Evolutionary conservation across 202 grass and related monocot species (phyloP), one percentile per base, ranked within the genome.

Genomic region (Digitaria exilis): DNA sequence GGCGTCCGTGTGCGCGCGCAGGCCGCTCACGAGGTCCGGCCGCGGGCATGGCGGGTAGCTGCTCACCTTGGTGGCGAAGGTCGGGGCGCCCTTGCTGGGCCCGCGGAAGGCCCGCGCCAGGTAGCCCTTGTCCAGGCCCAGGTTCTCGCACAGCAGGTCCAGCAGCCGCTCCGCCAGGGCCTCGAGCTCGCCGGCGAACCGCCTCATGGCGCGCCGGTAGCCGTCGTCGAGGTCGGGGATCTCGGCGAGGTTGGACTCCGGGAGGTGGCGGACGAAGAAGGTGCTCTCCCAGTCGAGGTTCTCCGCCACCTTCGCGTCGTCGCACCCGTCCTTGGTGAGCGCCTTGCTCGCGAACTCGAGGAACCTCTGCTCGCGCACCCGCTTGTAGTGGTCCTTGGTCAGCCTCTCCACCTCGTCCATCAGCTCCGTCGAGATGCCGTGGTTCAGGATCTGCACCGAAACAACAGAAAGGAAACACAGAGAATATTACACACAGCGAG

Each of bases 251-350:
- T 95, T 95, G 55, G 96, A 79, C 21, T 85, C 87, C 7, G 93
- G 93, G 48, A 94, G 96, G 79, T 98, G 92, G 83, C 96, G 85
- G 17, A 98, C 70, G 89, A 84, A 98, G 89, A 98, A 98, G 77
- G 91, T 93, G 87, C 93, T 98, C 85, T 93, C 93, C 96, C 93
- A 95, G 89, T 98, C 96, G 45, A 98, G 61, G 65, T 91, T 16
- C 63, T 82, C 77, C n/a, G 88, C 75, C 22, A 7, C 42, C 65
- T n/a, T n/a, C n/a, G n/a, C n/a, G n/a, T 49, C n/a, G 30, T 48
- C 83, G 34, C 19, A n/a, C 12, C 26, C 49, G 45, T 13, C 32
- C 21, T 26, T 37, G 2, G 41, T 39, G 30, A 95, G 80, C 32
- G 90, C 34, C 79, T 79, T 90, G 80, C 60, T 83, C 0, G 87